A percentile compares a stretch with the other conserved stretches of the same genome.
phyloP scores from a whole-genome alignment of 768 basidiomycete species.

The Baorangia bicolor region DNA sequence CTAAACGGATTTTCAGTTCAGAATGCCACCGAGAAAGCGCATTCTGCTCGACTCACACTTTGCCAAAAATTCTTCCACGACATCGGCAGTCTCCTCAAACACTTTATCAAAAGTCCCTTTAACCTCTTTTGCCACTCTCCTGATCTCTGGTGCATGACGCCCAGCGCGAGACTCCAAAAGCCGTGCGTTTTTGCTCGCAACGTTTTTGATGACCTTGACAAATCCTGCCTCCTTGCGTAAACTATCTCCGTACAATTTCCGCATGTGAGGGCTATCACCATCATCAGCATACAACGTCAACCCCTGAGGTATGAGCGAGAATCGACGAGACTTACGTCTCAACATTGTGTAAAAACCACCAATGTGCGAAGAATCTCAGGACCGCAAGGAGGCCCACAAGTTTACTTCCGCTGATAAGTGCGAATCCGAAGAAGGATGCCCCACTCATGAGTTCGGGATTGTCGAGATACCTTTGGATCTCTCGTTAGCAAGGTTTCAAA shows the following conservation, averaged over 20 bases:
- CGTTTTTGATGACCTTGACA: conserved; percentile 95
- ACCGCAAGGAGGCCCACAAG: conserved; percentile 86
- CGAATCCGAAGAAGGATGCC: conserved; percentile 91
- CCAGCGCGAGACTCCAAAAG: conserved; percentile 74
- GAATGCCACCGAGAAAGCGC: not conserved
- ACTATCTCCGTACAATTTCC: conserved; percentile 89
- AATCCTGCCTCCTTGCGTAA: conserved; percentile 96
- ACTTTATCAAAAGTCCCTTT: conserved; percentile 95
- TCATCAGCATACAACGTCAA: not conserved
- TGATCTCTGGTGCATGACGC: conserved; percentile 80
- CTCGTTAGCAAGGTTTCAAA: not conserved
- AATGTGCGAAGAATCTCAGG: conserved; percentile 81
- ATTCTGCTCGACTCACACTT: conserved; percentile 59
- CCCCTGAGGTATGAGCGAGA: not conserved
- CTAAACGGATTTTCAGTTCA: conserved; percentile 39
- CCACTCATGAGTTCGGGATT: conserved; percentile 97
- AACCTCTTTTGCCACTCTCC: conserved; percentile 84
- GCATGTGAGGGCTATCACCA: conserved; percentile 89
- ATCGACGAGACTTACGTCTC: conserved; percentile 67
- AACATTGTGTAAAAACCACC: conserved; percentile 93
- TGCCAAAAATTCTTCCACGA: conserved; percentile 89
- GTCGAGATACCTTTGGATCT: conserved; percentile 68
- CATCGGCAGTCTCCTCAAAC: conserved; percentile 90
- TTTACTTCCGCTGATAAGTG: conserved; percentile 88
- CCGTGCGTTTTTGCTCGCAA: conserved; percentile 79